A percentile compares a stretch with the other conserved stretches of the same genome.
phyloP scores from a whole-genome alignment of 2,329 filamentous ascomycete species.

The Alternaria sp. region DNA sequence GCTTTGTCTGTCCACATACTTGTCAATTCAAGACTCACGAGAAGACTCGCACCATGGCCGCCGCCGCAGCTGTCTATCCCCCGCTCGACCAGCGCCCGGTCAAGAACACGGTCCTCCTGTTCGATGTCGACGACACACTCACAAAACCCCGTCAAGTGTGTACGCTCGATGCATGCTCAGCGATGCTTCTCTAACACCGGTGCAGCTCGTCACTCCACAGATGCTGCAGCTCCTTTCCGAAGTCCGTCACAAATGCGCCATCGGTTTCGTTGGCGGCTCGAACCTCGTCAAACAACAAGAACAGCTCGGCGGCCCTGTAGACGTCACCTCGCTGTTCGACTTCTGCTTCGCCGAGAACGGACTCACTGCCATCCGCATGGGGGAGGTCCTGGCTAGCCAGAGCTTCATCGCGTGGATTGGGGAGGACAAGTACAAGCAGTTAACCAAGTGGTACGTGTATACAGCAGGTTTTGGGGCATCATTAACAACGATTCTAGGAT shows the following conservation, averaged over 20 bases:
- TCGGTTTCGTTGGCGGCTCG: conserved; percentile 91
- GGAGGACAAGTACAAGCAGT: conserved; percentile 81
- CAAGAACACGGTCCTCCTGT: conserved; percentile 92
- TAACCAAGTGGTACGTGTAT: conserved; percentile 63
- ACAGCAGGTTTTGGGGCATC: not conserved
- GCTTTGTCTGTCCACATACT: not conserved
- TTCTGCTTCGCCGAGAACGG: conserved; percentile 98
- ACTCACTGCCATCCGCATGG: conserved; percentile 86
- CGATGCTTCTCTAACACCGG: conserved; percentile 15
- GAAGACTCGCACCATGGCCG: conserved; percentile 44
- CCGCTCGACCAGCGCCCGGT: conserved; percentile 82
- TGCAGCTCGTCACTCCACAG: conserved; percentile 73
- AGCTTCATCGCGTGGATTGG: conserved; percentile 93
- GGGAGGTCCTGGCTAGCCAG: conserved; percentile 74
- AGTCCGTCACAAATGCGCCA: conserved; percentile 85
- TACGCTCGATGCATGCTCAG: not conserved
- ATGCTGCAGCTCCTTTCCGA: conserved; percentile 80
- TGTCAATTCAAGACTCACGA: not conserved
- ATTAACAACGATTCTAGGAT: conserved; percentile 45
- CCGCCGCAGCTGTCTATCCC: conserved; percentile 62
- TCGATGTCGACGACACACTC: conserved; percentile 95
- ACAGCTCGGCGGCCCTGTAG: conserved; percentile 74
- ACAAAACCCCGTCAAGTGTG: conserved; percentile 77
- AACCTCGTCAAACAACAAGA: conserved; percentile 95
- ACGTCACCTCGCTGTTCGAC: conserved; percentile 88